Evolutionary conservation across 768 basidiomycete species (phyloP).

Genomic region (Termitomyces sp.): DNA sequence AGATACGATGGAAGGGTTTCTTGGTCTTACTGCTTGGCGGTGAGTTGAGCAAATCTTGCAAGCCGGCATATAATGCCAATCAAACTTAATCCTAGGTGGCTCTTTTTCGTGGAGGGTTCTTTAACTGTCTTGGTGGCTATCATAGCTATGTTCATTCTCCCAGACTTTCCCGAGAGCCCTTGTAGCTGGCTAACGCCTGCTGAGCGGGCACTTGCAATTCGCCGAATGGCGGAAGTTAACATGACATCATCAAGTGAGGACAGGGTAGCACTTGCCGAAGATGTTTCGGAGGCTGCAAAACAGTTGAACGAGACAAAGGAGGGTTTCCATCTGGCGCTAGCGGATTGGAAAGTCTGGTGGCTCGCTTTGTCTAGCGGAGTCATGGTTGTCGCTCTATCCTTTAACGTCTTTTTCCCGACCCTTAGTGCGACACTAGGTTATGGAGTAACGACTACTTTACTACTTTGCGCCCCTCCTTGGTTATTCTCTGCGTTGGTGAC

Average conservation of each 20-base stretch:
- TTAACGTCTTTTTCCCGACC: slow-evolving; percentile 82
- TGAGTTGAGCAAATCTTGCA: slow-evolving; percentile 25
- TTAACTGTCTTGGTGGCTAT: slow-evolving; percentile 56
- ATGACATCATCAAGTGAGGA: slow-evolving; percentile 33
- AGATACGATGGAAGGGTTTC: slow-evolving; percentile 66
- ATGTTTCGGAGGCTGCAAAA: background rate
- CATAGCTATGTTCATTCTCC: slow-evolving; percentile 63
- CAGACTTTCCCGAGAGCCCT: slow-evolving; percentile 74
- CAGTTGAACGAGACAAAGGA: slow-evolving; percentile 20
- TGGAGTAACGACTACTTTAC: slow-evolving; percentile 57
- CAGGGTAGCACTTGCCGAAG: background rate
- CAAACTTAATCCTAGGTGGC: slow-evolving; percentile 46
- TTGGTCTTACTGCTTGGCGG: slow-evolving; percentile 81
- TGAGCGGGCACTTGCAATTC: slow-evolving; percentile 58
- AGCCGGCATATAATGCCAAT: background rate
- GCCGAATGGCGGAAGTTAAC: slow-evolving; percentile 69
- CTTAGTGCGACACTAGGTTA: slow-evolving; percentile 71
- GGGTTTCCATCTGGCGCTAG: slow-evolving; percentile 61
- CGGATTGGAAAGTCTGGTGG: slow-evolving; percentile 86
- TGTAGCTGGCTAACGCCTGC: slow-evolving; percentile 56
- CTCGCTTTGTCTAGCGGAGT: slow-evolving; percentile 60
- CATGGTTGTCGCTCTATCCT: slow-evolving; percentile 62
- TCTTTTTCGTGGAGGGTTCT: slow-evolving; percentile 73
- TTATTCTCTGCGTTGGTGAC: slow-evolving; percentile 59
- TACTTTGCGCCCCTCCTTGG: slow-evolving; percentile 85